Evolutionary conservation across 495 filamentous ascomycete genomes (phyloP), one percentile per base, ranked within the genome.

Genomic region (Talaromyces adpressus): DNA sequence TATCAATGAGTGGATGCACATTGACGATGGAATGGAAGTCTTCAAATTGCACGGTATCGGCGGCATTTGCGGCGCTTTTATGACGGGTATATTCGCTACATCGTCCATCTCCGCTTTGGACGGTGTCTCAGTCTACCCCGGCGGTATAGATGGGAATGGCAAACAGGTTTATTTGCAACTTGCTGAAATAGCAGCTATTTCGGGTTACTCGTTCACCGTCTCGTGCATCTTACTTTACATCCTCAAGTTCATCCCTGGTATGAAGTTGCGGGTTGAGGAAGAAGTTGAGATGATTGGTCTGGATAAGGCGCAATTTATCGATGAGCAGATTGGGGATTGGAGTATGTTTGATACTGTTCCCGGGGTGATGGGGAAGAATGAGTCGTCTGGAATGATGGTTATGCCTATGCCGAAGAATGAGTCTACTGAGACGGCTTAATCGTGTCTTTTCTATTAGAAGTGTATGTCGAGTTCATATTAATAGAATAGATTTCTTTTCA

Each of bases 11-110:
- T 85, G 79, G 83, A 57, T 87, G 7, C 69, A 71, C 61, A 84
- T 87, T 58, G 85, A 88, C 66, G 84, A 87, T 62, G 81, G 82
- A 2, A 77, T 87, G 73, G 83, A 86, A 62, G 84, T 88, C 20
- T 87, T 87, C 73, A 85, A 84, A 63, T 78, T 87, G 25, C 84
- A 88, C 68, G 85, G 82, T 12, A 71, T 86, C 36, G 86, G 85
- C 27, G 86, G 85, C 1, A 84, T 86, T 73, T 72, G 83, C 25
- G 85, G 86, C 3, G 75, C 78, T n/a, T 84, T 88, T 68, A 67
- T 87, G 56, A 87, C 84, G 0, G 84, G 85, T 0, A 80, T 87
- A 57, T 87, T 87, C 63, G 84, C 85, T n/a, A 73, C 70, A 27
- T 59, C 70, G 20, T 75, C 72, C n/a, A 69, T 79, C 39, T 75